phyloP scores from a whole-genome alignment of 768 basidiomycete genomes.

The Suillus paluster region DNA sequence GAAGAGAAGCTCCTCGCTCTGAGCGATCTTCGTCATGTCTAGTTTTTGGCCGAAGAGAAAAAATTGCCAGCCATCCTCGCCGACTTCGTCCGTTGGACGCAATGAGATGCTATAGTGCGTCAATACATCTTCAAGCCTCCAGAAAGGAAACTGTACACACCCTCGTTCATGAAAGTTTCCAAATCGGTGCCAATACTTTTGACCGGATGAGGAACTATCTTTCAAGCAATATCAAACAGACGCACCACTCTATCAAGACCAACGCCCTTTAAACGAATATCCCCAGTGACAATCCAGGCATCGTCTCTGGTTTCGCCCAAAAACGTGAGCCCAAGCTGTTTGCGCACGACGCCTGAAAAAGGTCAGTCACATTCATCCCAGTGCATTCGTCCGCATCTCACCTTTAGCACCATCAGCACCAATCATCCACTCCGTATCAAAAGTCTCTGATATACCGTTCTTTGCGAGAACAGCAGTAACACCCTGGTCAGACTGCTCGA shows the following conservation, averaged over 20 bases:
- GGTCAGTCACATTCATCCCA: not conserved
- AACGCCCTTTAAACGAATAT: constrained; percentile 41
- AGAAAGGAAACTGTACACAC: not conserved
- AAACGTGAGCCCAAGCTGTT: constrained; percentile 14
- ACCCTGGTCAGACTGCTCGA: constrained; percentile 38
- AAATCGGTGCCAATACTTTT: constrained; percentile 54
- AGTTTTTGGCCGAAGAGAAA: constrained; percentile 31
- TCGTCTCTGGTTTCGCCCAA: constrained; percentile 37
- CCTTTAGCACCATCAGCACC: constrained; percentile 24
- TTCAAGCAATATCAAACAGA: not conserved
- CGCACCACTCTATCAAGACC: constrained; percentile 45
- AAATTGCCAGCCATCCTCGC: constrained; percentile 35
- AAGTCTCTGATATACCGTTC: constrained; percentile 7
- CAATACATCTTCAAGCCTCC: not conserved
- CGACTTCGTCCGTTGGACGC: constrained; percentile 36
- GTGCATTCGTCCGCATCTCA: not conserved
- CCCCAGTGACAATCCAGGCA: constrained; percentile 30
- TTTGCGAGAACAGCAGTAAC: constrained; percentile 26
- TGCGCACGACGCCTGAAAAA: constrained; percentile 9
- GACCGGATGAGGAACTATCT: not conserved
- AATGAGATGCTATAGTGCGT: constrained; percentile 33
- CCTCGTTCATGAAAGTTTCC: constrained; percentile 31
- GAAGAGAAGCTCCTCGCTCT: constrained; percentile 22
- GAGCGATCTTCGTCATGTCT: constrained; percentile 21
- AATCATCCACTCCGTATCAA: constrained; percentile 15